Base-by-base conservation (phyloP, 352 stramenopile genomes). In the Halophytophthora batemanensis region DNA sequence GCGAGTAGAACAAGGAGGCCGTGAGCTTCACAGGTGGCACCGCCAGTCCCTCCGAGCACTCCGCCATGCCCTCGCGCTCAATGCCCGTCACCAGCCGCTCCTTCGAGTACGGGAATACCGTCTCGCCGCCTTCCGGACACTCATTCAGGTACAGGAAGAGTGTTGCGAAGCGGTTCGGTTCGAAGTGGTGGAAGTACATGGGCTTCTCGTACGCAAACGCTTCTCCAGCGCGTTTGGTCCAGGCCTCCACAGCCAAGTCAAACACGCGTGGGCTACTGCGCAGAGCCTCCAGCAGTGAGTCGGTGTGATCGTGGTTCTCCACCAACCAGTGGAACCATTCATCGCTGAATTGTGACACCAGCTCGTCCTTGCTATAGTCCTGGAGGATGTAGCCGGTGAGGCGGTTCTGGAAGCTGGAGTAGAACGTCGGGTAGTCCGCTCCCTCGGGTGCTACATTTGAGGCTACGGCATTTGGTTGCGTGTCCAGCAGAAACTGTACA, bases 91-190 rank as follows among this genome's bases (percentile, higher is more conserved):
- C 61, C 19, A 83, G 23, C 10, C 71, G 64, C 60, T 78, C 66
- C 18, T 69, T 82, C 23, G 73, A 87, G 63, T 89, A 86, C 28
- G 74, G 93, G 64, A 99, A 98, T 15, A 98, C 82, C 3, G 94
- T 98, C 69, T 98, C 83, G 15, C 95, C 95, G 42, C 95, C 95
- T 51, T 96, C 81, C 12, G 76, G 69, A 10, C 97, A 96, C 49
- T 97, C 85, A 54, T 86, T 97, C 33, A 98, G 69, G 70, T 99
- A 98, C 60, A 97, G 75, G 42, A 98, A 97, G 11, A 98, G 74
- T 13, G 94, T 98, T 6, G 86, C 90, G 62, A 96, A 97, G 15
- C 96, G 82, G 74, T 98, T 98, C 21, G 79, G 77, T 55, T 87
- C 75, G 46, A 88, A 86, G 42, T 85, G 72, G 22, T 74, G 61